Evolutionary conservation across 441 rosid species (phyloP).

Genomic region (Mallotus japonicus): DNA sequence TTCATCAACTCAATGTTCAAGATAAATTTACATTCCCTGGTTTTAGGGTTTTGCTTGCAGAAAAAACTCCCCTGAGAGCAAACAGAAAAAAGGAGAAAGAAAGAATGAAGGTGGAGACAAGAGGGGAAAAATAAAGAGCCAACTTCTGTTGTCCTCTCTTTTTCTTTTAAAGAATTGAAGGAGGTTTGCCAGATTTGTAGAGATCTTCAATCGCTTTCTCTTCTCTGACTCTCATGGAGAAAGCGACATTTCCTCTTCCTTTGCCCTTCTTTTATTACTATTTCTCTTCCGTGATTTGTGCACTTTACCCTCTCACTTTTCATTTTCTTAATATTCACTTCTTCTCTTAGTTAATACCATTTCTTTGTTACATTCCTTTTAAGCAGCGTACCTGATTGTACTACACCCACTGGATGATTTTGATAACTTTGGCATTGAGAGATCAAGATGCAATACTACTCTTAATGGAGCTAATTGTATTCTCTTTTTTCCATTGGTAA

Average conservation of each 20-base stretch:
- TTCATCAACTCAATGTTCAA: too few species aligned
- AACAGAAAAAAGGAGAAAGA: too few species aligned
- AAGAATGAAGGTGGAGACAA: not conserved
- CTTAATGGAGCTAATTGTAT: not conserved
- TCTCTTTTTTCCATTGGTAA: slow-evolving; percentile 5
- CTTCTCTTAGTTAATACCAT: not conserved
- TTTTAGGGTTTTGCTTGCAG: too few species aligned
- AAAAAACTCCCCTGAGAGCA: not conserved
- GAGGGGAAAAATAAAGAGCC: too few species aligned
- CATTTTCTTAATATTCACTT: not conserved
- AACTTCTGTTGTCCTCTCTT: not conserved
- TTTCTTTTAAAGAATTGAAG: not conserved
- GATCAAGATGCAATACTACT: not conserved
- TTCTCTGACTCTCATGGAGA: slow-evolving; percentile 46
- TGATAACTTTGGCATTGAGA: not conserved
- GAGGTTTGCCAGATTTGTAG: slow-evolving; percentile 34
- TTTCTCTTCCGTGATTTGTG: slow-evolving; percentile 35
- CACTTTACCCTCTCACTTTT: slow-evolving; percentile 6
- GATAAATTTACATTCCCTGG: too few species aligned
- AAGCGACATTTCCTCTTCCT: slow-evolving; percentile 36
- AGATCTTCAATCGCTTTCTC: slow-evolving; percentile 34
- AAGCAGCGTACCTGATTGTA: slow-evolving; percentile 12
- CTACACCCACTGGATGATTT: not conserved
- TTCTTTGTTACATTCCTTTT: not conserved
- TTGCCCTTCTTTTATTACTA: slow-evolving; percentile 1